Evolutionary conservation across 805 yeast genomes (phyloP), one percentile per base, ranked within the genome.

Genomic region (Candida piceae): DNA sequence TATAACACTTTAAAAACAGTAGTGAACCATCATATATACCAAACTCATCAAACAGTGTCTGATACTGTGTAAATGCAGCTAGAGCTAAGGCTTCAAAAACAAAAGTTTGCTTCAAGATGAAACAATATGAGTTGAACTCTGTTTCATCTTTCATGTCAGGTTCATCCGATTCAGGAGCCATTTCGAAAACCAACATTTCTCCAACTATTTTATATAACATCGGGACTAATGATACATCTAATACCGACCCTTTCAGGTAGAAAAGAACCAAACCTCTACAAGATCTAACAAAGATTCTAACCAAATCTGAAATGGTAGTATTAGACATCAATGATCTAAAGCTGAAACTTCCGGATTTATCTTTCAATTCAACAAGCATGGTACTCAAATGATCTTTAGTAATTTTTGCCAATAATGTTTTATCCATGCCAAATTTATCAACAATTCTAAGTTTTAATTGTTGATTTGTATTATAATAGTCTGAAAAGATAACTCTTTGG

Each of bases 1-100:
- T 53, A 29, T 45, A 59, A 17, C 50, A 46, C 24, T 42, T 40
- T 21, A 58, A 37, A 25, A 41, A 46, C 12, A 27, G 38, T 19
- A 46, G 21, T 11, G 60, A 55, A 4, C 53, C 50, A 16, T 52
- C 53, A 29, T 53, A 50, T 7, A 52, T 40, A 5, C 61, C 57
- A 32, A 48, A 47, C n/a, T 44, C 49, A 36, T 49, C 45, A 24
- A 52, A 57, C n/a, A 55, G 27, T 5, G 37, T 38, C 29, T 41
- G 39, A 34, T 52, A 57, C 21, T 52, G 55, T 15, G 40, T 36
- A 23, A 52, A 50, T 8, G 60, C 35, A 7, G 60, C 46, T 16
- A 57, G 40, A 1, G 57, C 44, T 12, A 59, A 38, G 5, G 57
- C 46, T n/a, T 46, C 47, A 30, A 50, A 33, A 11, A 55, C 46